Evolutionary conservation across 306 rosid species (phyloP), one percentile per base, ranked within the genome.

Genomic region (Vigna angularis): DNA sequence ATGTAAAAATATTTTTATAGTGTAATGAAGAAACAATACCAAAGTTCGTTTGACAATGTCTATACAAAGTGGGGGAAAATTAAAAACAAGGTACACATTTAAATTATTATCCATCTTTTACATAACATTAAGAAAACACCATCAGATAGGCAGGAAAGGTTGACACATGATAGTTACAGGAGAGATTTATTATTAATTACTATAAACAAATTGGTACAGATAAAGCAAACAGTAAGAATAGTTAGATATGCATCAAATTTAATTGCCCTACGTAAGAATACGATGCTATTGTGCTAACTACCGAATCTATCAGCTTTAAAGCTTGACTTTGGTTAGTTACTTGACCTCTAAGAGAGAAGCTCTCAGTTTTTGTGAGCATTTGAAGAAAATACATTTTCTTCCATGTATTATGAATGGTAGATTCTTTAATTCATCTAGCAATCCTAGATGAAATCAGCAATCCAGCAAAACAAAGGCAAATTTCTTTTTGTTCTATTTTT

Each of bases 361-460:
- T 30, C 6, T 62, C 20, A 2, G 5, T 32, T 2, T 16, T 62
- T 61, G 22, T 15, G 45, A 15, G 45, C 5, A 9, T 15, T 26
- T 51, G 48, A 70, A n/a, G 32, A 50, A 51, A 4, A 17, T 28
- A 17, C 26, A 51, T 50, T 34, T 47, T 71, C 79, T 8, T 66
- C 36, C 28, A 51, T 0, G n/a, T 36, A 24, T 24, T 9, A 53
- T 40, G 55, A 65, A 34, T 38, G 30, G 17, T 22, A 18, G 44
- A 47, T 66, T n/a, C 76, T 14, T 59, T 45, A 26, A 26, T 73
- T 20, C 20, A 36, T 24, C 51, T 68, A 17, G 40, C 45, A 59
- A 17, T 48, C 24, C 20, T 18, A 5, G 36, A 50, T 22, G 45
- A 62, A 61, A 63, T 40, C 34, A 50, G 36, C 15, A 71, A 72